Evolutionary conservation across 1,139 yeast genomes (phyloP), one percentile per base, ranked within the genome.

Genomic region (Trichomonascaceae sp.): DNA sequence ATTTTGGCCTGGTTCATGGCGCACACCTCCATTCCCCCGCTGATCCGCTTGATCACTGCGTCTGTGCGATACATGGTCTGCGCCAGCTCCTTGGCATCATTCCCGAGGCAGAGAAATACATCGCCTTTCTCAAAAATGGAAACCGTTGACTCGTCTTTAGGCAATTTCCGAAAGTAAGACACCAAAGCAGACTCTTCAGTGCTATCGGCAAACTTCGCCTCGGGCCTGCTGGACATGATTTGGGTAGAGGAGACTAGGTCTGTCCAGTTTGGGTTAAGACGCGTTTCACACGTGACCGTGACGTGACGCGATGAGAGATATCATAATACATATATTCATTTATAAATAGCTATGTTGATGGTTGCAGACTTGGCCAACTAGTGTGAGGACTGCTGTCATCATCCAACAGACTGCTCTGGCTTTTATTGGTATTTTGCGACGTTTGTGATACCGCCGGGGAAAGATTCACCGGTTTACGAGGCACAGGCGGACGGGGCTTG

Each of bases 61-160:
- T 70, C 74, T 0, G 97, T 82, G 45, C 78, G 79, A 58, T 82
- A 89, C 22, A 89, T 74, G 37, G 68, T 64, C 41, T 85, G 92
- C 3, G 96, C 95, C 29, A 84, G 80, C 39, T 74, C 65, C 32
- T 69, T 67, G 3, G 97, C 95, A 53, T 87, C 95, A 4, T 62
- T 64, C 27, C 77, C 82, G 25, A 84, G 65, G 1, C 74, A 77
- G 1, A 81, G 74, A 54, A 76, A 85, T 52, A 79, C 81, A 41
- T 81, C 93, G 35, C 76, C 76, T 39, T 74, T 72, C 46, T 84
- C 93, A 32, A 80, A 76, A 22, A 82, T 61, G 26, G 93, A 64
- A 20, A 85, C 54, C 0, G 78, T 67, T 29, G 64, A 57, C 1
- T 58, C 50, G 13, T 47, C 52, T n/a, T 44, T 44, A 2, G 29